Percentiles rank a stretch among this genome's conserved stretches.
Evolutionary conservation across 805 yeast species (phyloP).

Genomic region (Candida michaelii): DNA sequence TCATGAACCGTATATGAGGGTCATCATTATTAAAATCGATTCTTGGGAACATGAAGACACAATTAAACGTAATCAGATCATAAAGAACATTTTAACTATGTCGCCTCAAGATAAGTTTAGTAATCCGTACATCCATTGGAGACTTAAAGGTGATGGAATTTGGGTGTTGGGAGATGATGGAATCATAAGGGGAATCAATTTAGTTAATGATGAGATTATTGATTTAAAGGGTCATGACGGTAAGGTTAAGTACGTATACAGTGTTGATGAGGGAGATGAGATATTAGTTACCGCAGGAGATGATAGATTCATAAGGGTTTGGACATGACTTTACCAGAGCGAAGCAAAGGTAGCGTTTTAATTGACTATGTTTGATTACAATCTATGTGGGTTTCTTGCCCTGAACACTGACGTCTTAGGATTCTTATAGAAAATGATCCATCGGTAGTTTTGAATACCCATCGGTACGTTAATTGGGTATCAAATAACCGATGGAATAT

Average conservation of each 20-base stretch:
- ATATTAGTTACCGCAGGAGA: constrained; percentile 50
- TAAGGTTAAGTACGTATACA: constrained; percentile 45
- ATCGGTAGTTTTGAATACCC: no score
- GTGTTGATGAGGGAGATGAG: constrained; percentile 24
- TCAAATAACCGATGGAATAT: no score
- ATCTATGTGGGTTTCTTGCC: no score
- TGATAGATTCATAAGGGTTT: constrained; percentile 23
- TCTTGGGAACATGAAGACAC: constrained; percentile 9
- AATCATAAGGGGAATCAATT: constrained; percentile 55
- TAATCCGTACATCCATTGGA: constrained; percentile 48
- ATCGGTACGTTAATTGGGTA: no score
- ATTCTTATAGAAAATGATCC: no score
- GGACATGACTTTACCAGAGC: constrained; percentile 13
- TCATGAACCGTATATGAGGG: constrained; percentile 74
- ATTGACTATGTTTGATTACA: no score
- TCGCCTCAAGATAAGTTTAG: constrained; percentile 73
- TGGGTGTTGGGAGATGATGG: constrained; percentile 78
- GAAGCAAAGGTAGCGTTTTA: no score
- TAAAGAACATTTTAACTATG: constrained; percentile 39
- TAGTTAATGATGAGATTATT: constrained; percentile 36
- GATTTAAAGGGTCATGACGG: constrained; percentile 43
- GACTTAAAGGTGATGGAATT: constrained; percentile 47
- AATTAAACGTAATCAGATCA: constrained; percentile 26
- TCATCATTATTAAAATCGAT: constrained; percentile 55
- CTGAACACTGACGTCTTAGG: no score